Percentiles rank a stretch among this genome's conserved stretches.
phyloP scores from a whole-genome alignment of 2,329 filamentous ascomycete species.

The Colletotrichum lini region DNA sequence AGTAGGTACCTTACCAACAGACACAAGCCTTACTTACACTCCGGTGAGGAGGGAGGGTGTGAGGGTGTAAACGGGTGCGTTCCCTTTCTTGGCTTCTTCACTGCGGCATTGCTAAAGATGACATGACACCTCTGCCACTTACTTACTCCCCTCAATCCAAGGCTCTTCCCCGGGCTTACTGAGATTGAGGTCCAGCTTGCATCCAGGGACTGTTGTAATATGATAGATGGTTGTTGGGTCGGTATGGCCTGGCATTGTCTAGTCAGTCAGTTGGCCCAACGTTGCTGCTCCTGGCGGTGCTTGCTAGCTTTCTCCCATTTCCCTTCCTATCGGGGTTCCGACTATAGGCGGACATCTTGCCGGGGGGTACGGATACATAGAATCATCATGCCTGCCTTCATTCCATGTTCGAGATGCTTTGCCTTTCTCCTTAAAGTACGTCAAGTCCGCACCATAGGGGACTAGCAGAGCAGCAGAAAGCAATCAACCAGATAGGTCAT shows the following conservation, averaged over 20 bases:
- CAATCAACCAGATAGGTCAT: constrained; percentile 6
- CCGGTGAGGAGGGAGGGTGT: constrained; percentile 10
- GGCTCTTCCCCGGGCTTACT: constrained; percentile 6
- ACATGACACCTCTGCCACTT: not conserved
- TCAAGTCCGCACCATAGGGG: not conserved
- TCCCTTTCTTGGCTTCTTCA: constrained; percentile 11
- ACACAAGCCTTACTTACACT: not conserved
- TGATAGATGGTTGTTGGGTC: constrained; percentile 5
- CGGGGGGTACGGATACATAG: not conserved
- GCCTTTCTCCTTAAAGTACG: not conserved
- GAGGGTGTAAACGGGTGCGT: not conserved
- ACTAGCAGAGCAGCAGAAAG: not conserved
- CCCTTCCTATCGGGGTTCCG: not conserved
- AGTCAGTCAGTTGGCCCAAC: not conserved
- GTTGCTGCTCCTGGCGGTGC: constrained; percentile 1
- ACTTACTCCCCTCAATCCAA: not conserved
- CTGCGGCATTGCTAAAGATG: not conserved
- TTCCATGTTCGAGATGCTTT: not conserved
- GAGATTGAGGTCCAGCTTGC: not conserved
- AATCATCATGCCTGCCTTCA: not conserved
- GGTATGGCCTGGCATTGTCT: constrained; percentile 3
- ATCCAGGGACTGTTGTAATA: not conserved
- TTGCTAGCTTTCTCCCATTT: not conserved
- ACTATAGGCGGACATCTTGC: not conserved
- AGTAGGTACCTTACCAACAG: too few species aligned